Conservation (phyloP, 2,329 filamentous ascomycete genomes). For the Penicillium sp. region DNA sequence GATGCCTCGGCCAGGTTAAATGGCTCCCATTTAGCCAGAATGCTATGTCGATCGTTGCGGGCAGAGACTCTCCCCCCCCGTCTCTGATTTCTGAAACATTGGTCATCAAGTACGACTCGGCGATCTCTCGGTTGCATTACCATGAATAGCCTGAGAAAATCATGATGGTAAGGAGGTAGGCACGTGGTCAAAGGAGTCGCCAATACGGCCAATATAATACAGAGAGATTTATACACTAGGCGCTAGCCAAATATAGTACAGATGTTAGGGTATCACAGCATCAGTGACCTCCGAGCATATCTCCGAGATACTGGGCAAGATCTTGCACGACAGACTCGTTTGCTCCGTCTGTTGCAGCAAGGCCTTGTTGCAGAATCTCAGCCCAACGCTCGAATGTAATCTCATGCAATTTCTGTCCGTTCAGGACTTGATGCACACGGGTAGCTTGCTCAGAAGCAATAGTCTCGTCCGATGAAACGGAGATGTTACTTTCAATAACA, state of each 20-base stretch:
- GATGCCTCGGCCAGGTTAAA: no score
- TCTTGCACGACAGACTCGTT: slow-evolving; percentile 21
- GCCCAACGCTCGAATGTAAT: slow-evolving; percentile 41
- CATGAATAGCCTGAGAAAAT: no score
- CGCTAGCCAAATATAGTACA: slow-evolving; percentile 6
- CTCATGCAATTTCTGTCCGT: slow-evolving; percentile 54
- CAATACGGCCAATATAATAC: no score
- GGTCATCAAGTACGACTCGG: no score
- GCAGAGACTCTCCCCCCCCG: neutral
- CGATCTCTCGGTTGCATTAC: no score
- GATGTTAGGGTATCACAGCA: neutral
- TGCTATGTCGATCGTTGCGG: neutral
- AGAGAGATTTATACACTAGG: neutral
- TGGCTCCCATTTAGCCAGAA: neutral
- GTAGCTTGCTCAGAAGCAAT: slow-evolving; percentile 39
- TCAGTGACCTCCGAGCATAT: slow-evolving; percentile 29
- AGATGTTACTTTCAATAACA: slow-evolving; percentile 46
- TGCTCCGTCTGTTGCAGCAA: slow-evolving; percentile 18
- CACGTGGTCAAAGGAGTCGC: no score
- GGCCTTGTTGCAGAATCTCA: slow-evolving; percentile 24
- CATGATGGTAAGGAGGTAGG: no score
- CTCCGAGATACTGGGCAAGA: slow-evolving; percentile 32
- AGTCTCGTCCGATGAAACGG: slow-evolving; percentile 38
- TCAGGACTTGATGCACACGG: slow-evolving; percentile 36
- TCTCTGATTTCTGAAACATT: no score